Evolutionary conservation across 2,329 filamentous ascomycete species (phyloP).

Genomic region (Tolypocladium cylindrosporum): DNA sequence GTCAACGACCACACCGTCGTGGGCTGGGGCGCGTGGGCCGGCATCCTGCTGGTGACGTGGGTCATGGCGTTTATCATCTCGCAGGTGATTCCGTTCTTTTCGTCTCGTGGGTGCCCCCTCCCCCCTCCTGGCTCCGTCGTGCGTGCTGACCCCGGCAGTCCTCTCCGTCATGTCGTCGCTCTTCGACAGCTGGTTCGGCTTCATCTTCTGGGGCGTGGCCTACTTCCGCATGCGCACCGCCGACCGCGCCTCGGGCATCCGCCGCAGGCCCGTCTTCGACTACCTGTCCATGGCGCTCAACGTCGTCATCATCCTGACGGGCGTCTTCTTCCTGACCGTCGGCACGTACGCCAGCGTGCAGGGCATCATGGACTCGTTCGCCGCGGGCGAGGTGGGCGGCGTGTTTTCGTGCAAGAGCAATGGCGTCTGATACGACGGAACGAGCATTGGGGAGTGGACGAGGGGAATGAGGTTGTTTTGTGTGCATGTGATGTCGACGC

Average conservation of each 20-base stretch:
- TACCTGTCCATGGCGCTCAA: slow-evolving; percentile 55
- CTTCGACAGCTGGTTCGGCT: slow-evolving; percentile 89
- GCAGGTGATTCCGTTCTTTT: slow-evolving; percentile 90
- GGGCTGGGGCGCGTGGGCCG: slow-evolving; percentile 72
- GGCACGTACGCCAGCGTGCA: slow-evolving; percentile 75
- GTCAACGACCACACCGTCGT: slow-evolving; percentile 70
- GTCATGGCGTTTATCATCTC: slow-evolving; percentile 86
- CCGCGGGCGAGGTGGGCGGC: slow-evolving; percentile 51
- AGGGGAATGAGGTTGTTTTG: not conserved
- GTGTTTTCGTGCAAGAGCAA: slow-evolving; percentile 68
- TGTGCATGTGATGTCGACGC: not conserved
- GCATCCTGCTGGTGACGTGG: slow-evolving; percentile 63
- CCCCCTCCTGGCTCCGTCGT: not conserved
- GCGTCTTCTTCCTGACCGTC: slow-evolving; percentile 69
- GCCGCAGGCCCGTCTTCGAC: slow-evolving; percentile 39
- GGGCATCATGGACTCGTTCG: slow-evolving; percentile 65
- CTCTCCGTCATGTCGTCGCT: slow-evolving; percentile 74
- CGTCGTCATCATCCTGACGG: slow-evolving; percentile 59
- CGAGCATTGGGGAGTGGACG: not conserved
- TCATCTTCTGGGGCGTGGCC: slow-evolving; percentile 87
- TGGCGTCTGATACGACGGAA: slow-evolving; percentile 35
- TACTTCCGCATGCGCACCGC: slow-evolving; percentile 67
- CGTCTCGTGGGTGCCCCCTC: slow-evolving; percentile 39
- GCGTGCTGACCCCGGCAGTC: slow-evolving; percentile 23
- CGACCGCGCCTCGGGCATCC: slow-evolving; percentile 44